Base-by-base conservation (phyloP, 805 yeast genomes). In the Yamadazyma scolyti region DNA sequence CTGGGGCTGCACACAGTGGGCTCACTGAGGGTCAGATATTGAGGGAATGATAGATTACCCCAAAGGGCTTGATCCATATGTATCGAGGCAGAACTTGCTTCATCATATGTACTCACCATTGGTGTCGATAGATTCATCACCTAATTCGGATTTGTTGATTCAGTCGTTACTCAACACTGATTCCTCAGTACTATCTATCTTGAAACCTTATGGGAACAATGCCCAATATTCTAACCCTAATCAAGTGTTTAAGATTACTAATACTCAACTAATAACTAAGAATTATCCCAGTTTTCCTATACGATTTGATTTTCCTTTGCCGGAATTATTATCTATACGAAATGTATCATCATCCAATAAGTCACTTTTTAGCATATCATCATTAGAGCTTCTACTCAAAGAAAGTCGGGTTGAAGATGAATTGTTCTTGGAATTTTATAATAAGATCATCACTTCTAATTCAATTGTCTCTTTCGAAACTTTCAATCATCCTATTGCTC, bases 401-500 rank as follows among this genome's bases (percentile, higher is more conserved):
- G 46, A 47, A 10, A 14, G 23, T 5, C 27, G 19, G 16, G 25
- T 20, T 29, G n/a, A 31, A 39, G 43, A 45, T 3, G 59, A 63
- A 30, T 44, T 79, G 7, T 85, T 80, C 49, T 58, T 75, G 39
- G 73, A 71, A 30, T 68, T 77, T 40, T 68, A 82, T 42, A 68
- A 78, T 18, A 71, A 76, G 41, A 48, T 82, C 24, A 61, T 82
- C 6, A 69, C 86, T 3, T 67, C 82, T 9, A 69, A 75, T 9
- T 68, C 70, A 6, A 57, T 84, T 6, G 76, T 85, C 2, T 79
- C 90, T 2, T 86, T 84, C 50, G 97, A 90, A 54, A 79, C 87
- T 4, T 79, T 88, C 53, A 79, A 83, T 43, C 96, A 89, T 50
- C 97, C 97, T 0, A 73, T 87, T 2, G 71, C 85, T 2, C 82